Conservation (phyloP, 2,329 filamentous ascomycete species). For the Aureobasidium uvarum region DNA sequence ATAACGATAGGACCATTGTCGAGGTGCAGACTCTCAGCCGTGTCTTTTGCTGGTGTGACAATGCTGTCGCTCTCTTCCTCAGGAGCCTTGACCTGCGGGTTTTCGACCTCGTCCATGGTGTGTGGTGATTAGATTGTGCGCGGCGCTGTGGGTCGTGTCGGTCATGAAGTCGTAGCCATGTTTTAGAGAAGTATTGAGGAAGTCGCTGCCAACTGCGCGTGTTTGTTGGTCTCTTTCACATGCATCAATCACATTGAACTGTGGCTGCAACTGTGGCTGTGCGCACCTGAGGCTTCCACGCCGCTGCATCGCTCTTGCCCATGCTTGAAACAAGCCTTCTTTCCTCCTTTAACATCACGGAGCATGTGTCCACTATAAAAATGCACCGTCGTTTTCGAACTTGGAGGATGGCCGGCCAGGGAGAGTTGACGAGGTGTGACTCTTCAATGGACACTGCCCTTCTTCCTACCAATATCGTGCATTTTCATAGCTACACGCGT, state of each 20-base stretch:
- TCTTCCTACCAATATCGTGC: no score
- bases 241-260: slow-evolving; percentile 9
- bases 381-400: no score
- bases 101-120: slow-evolving; percentile 42
- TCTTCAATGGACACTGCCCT: no score
- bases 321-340: not conserved
- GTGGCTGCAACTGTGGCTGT: slow-evolving; percentile 16
- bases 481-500: no score
- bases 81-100: slow-evolving; percentile 37
- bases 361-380: no score
- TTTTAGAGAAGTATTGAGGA: not conserved
- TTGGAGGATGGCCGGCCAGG: no score
- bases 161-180: slow-evolving; percentile 24
- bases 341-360: not conserved
- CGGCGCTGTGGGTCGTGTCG: not conserved
- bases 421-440: no score
- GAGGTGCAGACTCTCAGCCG: slow-evolving; percentile 39
- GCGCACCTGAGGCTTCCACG: not conserved
- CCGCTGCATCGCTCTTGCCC: not conserved
- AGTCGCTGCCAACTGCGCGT: not conserved
- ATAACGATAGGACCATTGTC: slow-evolving; percentile 30
- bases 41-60: slow-evolving; percentile 40
- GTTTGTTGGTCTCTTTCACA: slow-evolving; percentile 22
- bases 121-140: not conserved
- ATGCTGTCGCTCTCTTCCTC: slow-evolving; percentile 24